Evolutionary conservation across 2,329 filamentous ascomycete species (phyloP).

Genomic region (Claviceps arundinis): DNA sequence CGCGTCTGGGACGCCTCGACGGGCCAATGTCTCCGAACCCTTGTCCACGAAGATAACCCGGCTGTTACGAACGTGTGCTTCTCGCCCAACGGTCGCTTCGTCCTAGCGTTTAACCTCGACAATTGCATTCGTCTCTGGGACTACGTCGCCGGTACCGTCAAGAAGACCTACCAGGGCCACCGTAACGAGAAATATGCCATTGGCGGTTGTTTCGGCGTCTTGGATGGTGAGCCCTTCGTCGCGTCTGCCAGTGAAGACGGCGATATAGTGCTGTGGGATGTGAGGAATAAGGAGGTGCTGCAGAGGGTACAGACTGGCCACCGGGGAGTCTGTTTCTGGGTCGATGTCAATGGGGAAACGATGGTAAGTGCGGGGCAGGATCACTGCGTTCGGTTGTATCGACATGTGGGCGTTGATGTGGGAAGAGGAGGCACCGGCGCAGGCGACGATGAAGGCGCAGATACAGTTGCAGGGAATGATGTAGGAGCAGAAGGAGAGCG

Average conservation of each 20-base stretch:
- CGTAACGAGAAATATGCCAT: conserved; percentile 72
- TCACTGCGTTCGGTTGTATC: conserved; percentile 36
- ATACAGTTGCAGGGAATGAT: background rate
- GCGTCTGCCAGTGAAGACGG: conserved; percentile 83
- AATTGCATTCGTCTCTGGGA: conserved; percentile 87
- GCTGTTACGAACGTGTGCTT: conserved; percentile 83
- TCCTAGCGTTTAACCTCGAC: conserved; percentile 86
- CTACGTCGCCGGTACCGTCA: conserved; percentile 78
- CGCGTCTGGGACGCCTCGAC: conserved; percentile 94
- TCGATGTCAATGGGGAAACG: conserved; percentile 42
- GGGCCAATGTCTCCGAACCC: conserved; percentile 84
- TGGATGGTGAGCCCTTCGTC: conserved; percentile 43
- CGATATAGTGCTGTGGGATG: conserved; percentile 77
- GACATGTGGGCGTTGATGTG: conserved; percentile 13
- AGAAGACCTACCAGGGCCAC: conserved; percentile 97
- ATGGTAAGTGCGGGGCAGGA: conserved; percentile 48
- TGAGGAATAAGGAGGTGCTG: conserved; percentile 68
- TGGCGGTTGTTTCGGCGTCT: conserved; percentile 66
- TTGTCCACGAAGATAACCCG: conserved; percentile 93
- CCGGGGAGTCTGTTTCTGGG: conserved; percentile 50
- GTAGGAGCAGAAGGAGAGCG: no score
- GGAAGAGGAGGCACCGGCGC: background rate
- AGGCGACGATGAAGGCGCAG: background rate
- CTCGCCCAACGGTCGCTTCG: conserved; percentile 83
- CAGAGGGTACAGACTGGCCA: conserved; percentile 44